phyloP scores from a whole-genome alignment of 495 filamentous ascomycete species.

The Neurospora sp. region DNA sequence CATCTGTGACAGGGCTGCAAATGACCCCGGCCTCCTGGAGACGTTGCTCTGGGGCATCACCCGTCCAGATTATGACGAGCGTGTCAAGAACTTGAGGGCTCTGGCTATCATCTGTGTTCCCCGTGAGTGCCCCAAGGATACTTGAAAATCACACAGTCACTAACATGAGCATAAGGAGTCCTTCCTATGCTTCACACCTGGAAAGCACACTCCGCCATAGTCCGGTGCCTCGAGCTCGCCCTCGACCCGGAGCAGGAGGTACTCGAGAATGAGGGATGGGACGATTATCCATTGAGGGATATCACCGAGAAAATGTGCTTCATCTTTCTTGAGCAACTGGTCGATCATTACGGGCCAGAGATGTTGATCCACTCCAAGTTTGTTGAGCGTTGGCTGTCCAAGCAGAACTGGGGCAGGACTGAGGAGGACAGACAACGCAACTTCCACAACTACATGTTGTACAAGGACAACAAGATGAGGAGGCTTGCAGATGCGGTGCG shows the following conservation, averaged over 20 bases:
- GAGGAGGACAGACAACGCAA: slow-evolving; percentile 34
- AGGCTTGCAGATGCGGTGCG: slow-evolving; percentile 31
- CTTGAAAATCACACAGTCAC: neutral
- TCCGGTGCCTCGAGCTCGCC: slow-evolving; percentile 40
- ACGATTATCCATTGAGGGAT: slow-evolving; percentile 44
- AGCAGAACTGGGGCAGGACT: slow-evolving; percentile 42
- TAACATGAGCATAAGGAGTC: slow-evolving; percentile 3
- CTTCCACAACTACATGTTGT: slow-evolving; percentile 31
- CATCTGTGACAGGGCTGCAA: slow-evolving; percentile 40
- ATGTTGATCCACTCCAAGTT: slow-evolving; percentile 39
- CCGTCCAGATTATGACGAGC: slow-evolving; percentile 37
- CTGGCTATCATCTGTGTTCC: slow-evolving; percentile 28
- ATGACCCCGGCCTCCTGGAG: slow-evolving; percentile 33
- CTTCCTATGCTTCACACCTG: slow-evolving; percentile 27
- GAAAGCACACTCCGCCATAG: slow-evolving; percentile 39
- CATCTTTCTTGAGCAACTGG: slow-evolving; percentile 33
- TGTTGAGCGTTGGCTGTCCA: slow-evolving; percentile 45
- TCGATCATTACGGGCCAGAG: slow-evolving; percentile 30
- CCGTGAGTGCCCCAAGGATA: slow-evolving; percentile 2
- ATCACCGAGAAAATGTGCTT: slow-evolving; percentile 41
- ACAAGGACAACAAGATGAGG: slow-evolving; percentile 34
- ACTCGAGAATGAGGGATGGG: slow-evolving; percentile 37
- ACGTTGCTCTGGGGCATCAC: slow-evolving; percentile 40
- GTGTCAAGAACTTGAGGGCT: slow-evolving; percentile 37
- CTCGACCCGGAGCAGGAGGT: slow-evolving; percentile 40